Evolutionary conservation across 495 filamentous ascomycete genomes (phyloP), one percentile per base, ranked within the genome.

Genomic region (Podospora tetraspora): DNA sequence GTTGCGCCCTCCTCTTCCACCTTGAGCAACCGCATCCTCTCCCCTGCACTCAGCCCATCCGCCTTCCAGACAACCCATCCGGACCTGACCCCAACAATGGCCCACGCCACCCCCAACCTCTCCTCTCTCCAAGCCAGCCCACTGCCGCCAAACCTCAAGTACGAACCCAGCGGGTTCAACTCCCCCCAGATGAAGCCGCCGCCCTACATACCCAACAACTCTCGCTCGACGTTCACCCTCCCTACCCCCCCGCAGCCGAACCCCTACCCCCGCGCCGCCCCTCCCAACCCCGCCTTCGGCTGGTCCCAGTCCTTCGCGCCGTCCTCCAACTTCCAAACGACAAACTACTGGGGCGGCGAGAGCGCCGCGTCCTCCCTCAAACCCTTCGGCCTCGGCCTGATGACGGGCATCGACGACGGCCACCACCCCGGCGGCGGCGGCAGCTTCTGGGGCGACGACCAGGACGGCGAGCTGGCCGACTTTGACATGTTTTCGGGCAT

Each of bases 251-350:
- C 75, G 1, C 75, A 77, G 52, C 66, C 68, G 21, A 71, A 72
- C 52, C 66, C 75, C 2, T 78, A 81, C 32, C 81, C 82, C 60
- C 76, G 80, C 2, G 74, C 76, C 22, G 65, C 80, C 8, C 79
- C 76, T 11, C 73, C 76, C 57, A 64, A 73, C 13, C 22, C 62
- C 32, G 29, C 62, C 10, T 84, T 87, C 80, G 72, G 86, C 78
- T 69, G 85, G 75, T 68, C 80, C 73, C 71, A 85, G 78, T 69
- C 83, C 3, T 66, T 66, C 21, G 29, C 61, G 19, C 43, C 43
- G 1, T 52, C 43, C 0, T n/a, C 43, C 19, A 6, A 6, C 19
- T 52, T 52, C 43, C 67, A 85, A 72, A 68, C 80, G 73, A 70
- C 85, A 75, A 62, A 69, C 24, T 75, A 73, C 57, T 65, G 66